A percentile compares a stretch with the other conserved stretches of the same genome.
Conservation (phyloP, 441 rosid species). For the Isatis lusitanica region DNA sequence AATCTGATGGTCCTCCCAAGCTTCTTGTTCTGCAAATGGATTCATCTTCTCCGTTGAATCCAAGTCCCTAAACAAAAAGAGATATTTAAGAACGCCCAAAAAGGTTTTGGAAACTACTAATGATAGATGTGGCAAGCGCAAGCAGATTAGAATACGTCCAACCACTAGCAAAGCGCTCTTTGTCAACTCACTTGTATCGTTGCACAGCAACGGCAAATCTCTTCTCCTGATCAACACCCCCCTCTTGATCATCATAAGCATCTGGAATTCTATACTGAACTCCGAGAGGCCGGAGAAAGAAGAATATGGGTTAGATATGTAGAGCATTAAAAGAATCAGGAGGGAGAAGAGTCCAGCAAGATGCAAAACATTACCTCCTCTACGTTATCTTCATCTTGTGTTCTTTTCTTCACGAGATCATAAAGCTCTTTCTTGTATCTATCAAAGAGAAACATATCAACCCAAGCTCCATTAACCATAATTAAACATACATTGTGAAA, state of each 20-base stretch:
- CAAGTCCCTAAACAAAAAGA: slow-evolving; percentile 50
- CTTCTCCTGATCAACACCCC: slow-evolving; percentile 87
- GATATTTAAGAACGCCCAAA: slow-evolving; percentile 15
- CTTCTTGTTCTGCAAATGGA: slow-evolving; percentile 98
- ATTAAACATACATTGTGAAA: neutral
- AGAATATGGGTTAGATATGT: slow-evolving; percentile 6
- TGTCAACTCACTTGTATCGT: slow-evolving; percentile 70
- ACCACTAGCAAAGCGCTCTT: slow-evolving; percentile 13
- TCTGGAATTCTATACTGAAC: slow-evolving; percentile 93
- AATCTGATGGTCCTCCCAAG: slow-evolving; percentile 99
- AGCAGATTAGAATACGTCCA: slow-evolving; percentile 1
- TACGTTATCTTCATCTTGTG: slow-evolving; percentile 65
- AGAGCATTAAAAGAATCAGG: neutral
- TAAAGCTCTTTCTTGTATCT: slow-evolving; percentile 84
- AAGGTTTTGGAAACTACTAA: slow-evolving; percentile 3
- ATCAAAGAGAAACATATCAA: slow-evolving; percentile 37
- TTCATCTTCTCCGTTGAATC: slow-evolving; percentile 82
- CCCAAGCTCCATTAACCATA: slow-evolving; percentile 11
- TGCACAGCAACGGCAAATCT: slow-evolving; percentile 90
- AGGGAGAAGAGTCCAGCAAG: slow-evolving; percentile 14
- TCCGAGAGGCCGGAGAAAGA: slow-evolving; percentile 27
- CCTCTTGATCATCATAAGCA: slow-evolving; percentile 93
- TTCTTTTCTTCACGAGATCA: slow-evolving; percentile 77
- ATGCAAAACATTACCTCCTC: slow-evolving; percentile 58
- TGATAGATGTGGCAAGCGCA: slow-evolving; percentile 9